Conservation (phyloP, 2,329 filamentous ascomycete genomes). For the Coniochaeta hoffmannii region DNA sequence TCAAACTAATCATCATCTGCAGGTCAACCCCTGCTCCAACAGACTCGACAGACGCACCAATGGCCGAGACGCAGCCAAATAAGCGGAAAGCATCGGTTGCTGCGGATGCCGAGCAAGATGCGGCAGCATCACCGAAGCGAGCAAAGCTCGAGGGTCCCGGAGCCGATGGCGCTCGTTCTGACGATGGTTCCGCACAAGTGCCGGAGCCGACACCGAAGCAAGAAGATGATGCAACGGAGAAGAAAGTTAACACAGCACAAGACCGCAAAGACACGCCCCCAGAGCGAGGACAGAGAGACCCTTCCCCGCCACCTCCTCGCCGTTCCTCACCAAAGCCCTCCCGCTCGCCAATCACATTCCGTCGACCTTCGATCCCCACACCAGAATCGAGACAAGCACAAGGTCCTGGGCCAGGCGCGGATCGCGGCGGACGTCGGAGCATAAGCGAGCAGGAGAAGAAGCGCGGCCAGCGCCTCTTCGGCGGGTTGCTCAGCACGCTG, state of each 20-base stretch:
- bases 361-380: background rate
- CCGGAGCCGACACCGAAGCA: background rate
- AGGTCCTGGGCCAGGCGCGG: background rate
- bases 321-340: background rate
- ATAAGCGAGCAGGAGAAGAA: constrained; percentile 67
- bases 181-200: background rate
- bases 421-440: background rate
- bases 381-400: background rate
- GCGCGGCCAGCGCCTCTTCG: constrained; percentile 79
- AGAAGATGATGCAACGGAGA: background rate
- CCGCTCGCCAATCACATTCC: background rate
- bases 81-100: constrained; percentile 2
- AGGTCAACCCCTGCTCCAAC: background rate
- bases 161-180: background rate
- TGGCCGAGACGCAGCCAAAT: background rate
- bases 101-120: background rate
- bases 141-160: background rate
- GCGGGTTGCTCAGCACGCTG: constrained; percentile 69
- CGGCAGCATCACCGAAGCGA: background rate
- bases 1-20: background rate
- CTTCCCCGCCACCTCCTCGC: background rate
- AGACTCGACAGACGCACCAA: background rate
- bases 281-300: background rate
- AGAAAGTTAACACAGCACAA: background rate
- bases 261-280: background rate